Evolutionary conservation across 2,329 filamentous ascomycete species (phyloP).

Genomic region (Cytospora paraplurivora): DNA sequence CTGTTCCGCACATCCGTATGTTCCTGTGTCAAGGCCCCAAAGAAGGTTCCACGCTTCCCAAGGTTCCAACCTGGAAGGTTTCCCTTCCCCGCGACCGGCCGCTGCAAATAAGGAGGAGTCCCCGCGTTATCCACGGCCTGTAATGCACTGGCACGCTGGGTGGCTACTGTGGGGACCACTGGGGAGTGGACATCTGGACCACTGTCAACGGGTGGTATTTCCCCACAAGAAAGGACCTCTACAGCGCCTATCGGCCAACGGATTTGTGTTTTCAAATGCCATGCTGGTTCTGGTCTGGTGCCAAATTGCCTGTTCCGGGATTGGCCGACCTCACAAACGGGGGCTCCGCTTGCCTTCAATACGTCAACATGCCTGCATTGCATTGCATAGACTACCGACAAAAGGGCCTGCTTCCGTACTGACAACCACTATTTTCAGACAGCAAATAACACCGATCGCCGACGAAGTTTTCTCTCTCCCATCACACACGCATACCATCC

Average conservation of each 20-base stretch:
- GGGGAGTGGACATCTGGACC: too few species aligned
- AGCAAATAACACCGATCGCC: neutral
- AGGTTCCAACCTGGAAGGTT: neutral
- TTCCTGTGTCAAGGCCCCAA: neutral
- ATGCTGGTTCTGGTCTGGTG: constrained; percentile 6
- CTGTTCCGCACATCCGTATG: neutral
- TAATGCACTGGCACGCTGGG: too few species aligned
- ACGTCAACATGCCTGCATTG: constrained; percentile 6
- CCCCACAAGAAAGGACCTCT: neutral
- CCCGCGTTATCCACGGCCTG: neutral
- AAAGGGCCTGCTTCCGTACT: neutral
- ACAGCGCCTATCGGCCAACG: constrained; percentile 10
- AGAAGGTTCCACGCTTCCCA: neutral
- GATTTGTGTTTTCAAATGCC: neutral
- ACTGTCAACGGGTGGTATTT: neutral
- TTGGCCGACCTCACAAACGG: constrained; percentile 20
- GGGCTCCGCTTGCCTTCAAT: constrained; percentile 19
- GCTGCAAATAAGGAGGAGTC: neutral
- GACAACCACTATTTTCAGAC: neutral
- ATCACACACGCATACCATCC: too few species aligned
- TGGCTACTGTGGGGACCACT: too few species aligned
- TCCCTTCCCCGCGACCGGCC: constrained; percentile 13
- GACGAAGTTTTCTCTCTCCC: too few species aligned
- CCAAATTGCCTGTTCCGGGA: constrained; percentile 20
- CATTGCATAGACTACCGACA: neutral